phyloP scores from a whole-genome alignment of 176 grass and related monocot genomes.

The Puccinellia tenuiflora region DNA sequence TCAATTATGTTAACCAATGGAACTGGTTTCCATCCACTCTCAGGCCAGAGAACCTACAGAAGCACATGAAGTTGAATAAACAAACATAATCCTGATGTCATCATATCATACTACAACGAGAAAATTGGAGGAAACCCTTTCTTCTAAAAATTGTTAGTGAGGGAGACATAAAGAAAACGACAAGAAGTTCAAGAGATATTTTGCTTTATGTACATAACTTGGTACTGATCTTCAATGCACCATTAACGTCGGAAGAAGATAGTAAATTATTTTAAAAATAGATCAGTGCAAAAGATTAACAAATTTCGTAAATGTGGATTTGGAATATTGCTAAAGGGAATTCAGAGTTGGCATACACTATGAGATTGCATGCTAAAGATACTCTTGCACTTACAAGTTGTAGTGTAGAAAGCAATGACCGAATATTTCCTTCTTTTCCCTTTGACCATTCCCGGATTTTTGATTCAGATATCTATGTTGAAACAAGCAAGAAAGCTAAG shows the following conservation, averaged over 20 bases:
- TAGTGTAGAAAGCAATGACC: slow-evolving; percentile 89
- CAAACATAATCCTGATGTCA: background rate
- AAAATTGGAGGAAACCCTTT: background rate
- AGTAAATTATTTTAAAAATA: slow-evolving; percentile 5
- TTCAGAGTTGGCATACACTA: background rate
- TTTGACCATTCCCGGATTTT: slow-evolving; percentile 89
- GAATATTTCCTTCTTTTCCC: slow-evolving; percentile 98
- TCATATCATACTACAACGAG: slow-evolving; percentile 1
- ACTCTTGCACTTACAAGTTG: slow-evolving; percentile 76
- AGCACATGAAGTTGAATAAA: background rate
- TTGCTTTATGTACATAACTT: background rate
- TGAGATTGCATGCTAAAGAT: slow-evolving; percentile 15
- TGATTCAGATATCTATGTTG: slow-evolving; percentile 55
- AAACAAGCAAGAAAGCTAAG: slow-evolving; percentile 19
- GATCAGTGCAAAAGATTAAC: background rate
- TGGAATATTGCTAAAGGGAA: background rate
- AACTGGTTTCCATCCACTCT: slow-evolving; percentile 83
- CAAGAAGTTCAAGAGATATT: background rate
- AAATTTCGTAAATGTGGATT: background rate
- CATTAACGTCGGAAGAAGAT: slow-evolving; percentile 17
- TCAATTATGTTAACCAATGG: slow-evolving; percentile 94
- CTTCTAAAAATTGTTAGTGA: background rate
- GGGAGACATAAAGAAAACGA: background rate
- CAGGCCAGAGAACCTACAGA: slow-evolving; percentile 76
- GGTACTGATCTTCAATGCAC: background rate